Conservation (phyloP, 164 flowering plant genomes). For the Saururus chinensis region DNA sequence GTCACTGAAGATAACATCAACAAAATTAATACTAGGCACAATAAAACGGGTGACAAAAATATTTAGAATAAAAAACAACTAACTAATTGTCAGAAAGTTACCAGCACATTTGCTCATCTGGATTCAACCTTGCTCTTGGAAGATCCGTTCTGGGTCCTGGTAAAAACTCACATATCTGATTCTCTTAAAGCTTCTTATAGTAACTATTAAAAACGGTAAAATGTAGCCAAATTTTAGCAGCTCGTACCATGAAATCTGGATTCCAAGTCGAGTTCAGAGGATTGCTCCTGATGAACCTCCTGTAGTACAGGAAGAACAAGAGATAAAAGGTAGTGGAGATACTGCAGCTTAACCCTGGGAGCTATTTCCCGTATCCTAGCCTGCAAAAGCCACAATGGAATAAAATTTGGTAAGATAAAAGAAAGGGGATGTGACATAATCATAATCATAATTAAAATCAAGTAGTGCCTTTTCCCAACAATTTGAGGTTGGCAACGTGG, state of each 20-base stretch:
- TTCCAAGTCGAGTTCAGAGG: conserved; percentile 72
- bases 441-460: too few relatives aligned
- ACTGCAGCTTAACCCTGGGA: conserved; percentile 59
- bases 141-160: conserved; percentile 62
- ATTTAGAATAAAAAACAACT: background rate
- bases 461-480: too few relatives aligned
- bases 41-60: background rate
- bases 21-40: background rate
- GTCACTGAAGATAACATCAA: conserved; percentile 39
- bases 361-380: conserved; percentile 66
- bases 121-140: conserved; percentile 55
- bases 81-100: conserved; percentile 14
- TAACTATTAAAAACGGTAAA: background rate
- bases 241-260: conserved; percentile 56
- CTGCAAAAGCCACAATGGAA: conserved; percentile 23
- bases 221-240: conserved; percentile 3
- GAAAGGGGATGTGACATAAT: too few relatives aligned
- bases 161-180: conserved; percentile 6
- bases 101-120: conserved; percentile 99
- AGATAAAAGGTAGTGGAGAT: conserved; percentile 61
- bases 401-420: too few relatives aligned
- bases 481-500: too few relatives aligned
- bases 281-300: conserved; percentile 67
- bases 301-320: conserved; percentile 81
- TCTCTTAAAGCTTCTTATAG: conserved; percentile 1